A percentile compares a stretch with the other conserved stretches of the same genome.
Evolutionary conservation across 768 basidiomycete genomes (phyloP).

Genomic region (Phaeolepiota aurea): DNA sequence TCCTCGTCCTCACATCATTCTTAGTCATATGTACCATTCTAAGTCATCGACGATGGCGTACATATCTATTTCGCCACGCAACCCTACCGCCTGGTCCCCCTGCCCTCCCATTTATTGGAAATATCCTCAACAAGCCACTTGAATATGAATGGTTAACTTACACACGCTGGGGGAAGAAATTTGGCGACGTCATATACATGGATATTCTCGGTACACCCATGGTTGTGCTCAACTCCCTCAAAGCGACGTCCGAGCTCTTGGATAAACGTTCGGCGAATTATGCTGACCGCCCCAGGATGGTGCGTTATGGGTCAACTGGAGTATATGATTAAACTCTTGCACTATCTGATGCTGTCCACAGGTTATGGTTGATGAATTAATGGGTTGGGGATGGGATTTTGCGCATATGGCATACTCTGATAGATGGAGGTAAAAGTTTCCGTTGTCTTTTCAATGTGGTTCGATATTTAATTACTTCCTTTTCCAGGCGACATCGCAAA

Average conservation of each 20-base stretch:
- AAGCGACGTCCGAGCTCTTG: slow-evolving; percentile 31
- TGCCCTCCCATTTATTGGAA: slow-evolving; percentile 24
- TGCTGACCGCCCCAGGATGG: slow-evolving; percentile 31
- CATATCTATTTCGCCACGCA: slow-evolving; percentile 2
- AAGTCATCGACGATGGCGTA: background rate
- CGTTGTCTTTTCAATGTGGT: background rate
- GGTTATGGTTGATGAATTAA: slow-evolving; percentile 19
- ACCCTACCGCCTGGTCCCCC: slow-evolving; percentile 25
- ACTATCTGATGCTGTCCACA: slow-evolving; percentile 2
- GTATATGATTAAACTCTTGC: background rate
- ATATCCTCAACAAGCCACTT: slow-evolving; percentile 19
- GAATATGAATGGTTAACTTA: slow-evolving; percentile 22
- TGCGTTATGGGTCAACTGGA: slow-evolving; percentile 1
- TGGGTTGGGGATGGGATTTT: slow-evolving; percentile 24
- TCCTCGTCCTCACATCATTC: background rate
- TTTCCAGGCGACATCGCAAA: slow-evolving; percentile 18
- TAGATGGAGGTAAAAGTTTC: slow-evolving; percentile 14
- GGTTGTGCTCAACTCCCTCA: slow-evolving; percentile 30
- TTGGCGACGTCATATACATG: slow-evolving; percentile 20
- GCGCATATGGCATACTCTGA: slow-evolving; percentile 21
- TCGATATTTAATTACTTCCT: background rate
- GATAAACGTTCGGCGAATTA: slow-evolving; percentile 36
- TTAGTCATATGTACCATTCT: too few species aligned
- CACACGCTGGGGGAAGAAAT: slow-evolving; percentile 19
- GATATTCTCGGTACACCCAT: slow-evolving; percentile 25